Evolutionary conservation across 495 filamentous ascomycete genomes (phyloP), one percentile per base, ranked within the genome.

Genomic region (Poronia punctata): DNA sequence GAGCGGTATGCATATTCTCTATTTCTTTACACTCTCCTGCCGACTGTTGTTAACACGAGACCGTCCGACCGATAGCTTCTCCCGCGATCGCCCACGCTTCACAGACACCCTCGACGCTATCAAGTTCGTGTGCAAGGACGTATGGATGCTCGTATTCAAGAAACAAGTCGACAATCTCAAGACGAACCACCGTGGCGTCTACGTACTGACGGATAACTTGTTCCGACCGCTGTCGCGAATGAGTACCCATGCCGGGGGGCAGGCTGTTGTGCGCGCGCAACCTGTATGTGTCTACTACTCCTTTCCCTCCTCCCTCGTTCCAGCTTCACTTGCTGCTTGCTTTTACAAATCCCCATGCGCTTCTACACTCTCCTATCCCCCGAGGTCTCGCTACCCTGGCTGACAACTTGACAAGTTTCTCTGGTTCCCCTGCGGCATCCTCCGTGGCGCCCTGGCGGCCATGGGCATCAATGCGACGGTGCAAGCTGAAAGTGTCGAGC

Each of bases 101-200:
- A 80, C 76, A 18, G 85, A 92, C 61, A 86, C 86, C 22, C 73
- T 94, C 15, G 87, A 92, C 53, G 82, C 86, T 19, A 97, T 98
- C 57, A 98, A 98, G 62, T 97, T 97, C 57, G 73, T 97, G 23
- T 98, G 92, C 74, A 98, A 97, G 62, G 93, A 98, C 58, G 65
- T 98, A 29, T 98, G 92, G 92, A 86, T 78, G 34, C 71, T 95
- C 27, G 74, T 96, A 22, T 98, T 95, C 63, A 72, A 86, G 60
- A 98, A 98, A 64, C 92, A 96, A 63, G 82, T 97, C 52, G 92
- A 98, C 60, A 97, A 97, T 66, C 69, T 98, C 28, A 98, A 97
- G 69, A 98, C 92, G 10, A 98, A 98, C 60, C 92, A 98, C 58
- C 75, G 92, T 53, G 92, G 92, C 7, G 86, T 96, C 50, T 98